Base-by-base conservation (phyloP, 768 basidiomycete genomes). In the Rhodotorula kratochvilovae region DNA sequence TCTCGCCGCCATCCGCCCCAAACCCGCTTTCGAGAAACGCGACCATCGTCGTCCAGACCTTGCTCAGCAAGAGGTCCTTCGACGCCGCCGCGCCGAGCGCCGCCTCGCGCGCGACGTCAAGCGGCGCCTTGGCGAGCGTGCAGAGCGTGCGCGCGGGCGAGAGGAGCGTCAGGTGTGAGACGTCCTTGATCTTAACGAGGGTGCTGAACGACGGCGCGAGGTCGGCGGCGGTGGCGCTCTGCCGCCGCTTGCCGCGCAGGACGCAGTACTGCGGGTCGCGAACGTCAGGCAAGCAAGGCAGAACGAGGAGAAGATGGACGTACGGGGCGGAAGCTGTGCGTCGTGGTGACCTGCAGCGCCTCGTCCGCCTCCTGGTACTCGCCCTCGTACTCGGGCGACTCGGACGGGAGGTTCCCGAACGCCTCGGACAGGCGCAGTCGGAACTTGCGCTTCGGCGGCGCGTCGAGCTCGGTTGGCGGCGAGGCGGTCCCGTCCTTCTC, bases 101-200 rank as follows among this genome's bases (percentile, higher is more conserved):
- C 16, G 66, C 63, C 27, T 61, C 58, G 33, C 67, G 62, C 2
- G 66, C 73, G 42, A 74, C 66, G 15, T 61, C 68, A 59, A 74
- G n/a, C 2, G 66, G 65, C 3, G 68, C n/a, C 12, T 48, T 42
- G 35, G 33, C 48, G 35, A 74, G 60, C 16, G 66, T 54, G 25
- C 23, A 42, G 25, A 35, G 33, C 2, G 48, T 27, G 21, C 69
- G 68, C 6, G 21, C 27, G 3, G 73, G 73, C 4, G 57, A 53
- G 27, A 66, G 10, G n/a, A 74, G 45, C 11, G 69, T 68, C 46
- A 74, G 66, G 51, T 74, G 69, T n/a, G 73, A 70, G 62, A 74
- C 73, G 66, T 74, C 73, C 54, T 68, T 70, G 73, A 74, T 65
- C 55, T 71, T 70, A 58, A 74, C 73, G n/a, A 54, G 27, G 31